phyloP scores from a whole-genome alignment of 768 basidiomycete species.

The Mycena crocata region DNA sequence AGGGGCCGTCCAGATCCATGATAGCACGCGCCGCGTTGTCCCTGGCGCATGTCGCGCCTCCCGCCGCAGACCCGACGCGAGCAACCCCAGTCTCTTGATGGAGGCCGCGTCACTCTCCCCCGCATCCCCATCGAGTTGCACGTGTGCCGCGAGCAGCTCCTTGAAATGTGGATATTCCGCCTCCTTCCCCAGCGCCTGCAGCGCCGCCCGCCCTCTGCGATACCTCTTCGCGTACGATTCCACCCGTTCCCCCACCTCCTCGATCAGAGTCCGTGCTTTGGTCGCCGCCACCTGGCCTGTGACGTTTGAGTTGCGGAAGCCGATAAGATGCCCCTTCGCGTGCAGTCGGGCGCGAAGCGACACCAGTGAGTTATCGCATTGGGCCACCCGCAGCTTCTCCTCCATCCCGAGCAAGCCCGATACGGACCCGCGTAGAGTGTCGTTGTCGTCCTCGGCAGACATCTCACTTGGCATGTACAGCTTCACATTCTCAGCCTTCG shows the following conservation, averaged over 20 bases:
- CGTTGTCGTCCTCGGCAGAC: not conserved
- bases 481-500: constrained; percentile 14
- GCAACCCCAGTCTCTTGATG: not conserved
- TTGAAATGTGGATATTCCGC: not conserved
- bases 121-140: not conserved
- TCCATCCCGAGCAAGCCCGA: not conserved
- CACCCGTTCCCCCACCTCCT: not conserved
- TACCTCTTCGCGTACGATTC: not conserved
- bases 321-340: constrained; percentile 18
- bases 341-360: constrained; percentile 1
- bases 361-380: constrained; percentile 7
- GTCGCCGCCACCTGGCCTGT: not conserved
- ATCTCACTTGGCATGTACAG: constrained; percentile 21
- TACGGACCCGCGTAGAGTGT: not conserved
- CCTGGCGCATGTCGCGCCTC: not conserved
- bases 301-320: constrained; percentile 5
- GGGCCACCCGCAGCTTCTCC: constrained; percentile 9
- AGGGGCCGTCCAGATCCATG: not conserved
- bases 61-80: not conserved
- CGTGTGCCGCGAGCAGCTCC: not conserved
- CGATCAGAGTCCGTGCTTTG: not conserved
- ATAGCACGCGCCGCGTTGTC: not conserved
- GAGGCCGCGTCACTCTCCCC: not conserved
- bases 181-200: not conserved
- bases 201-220: not conserved